Base-by-base conservation (phyloP, 768 basidiomycete genomes). In the Suillus paluster region DNA sequence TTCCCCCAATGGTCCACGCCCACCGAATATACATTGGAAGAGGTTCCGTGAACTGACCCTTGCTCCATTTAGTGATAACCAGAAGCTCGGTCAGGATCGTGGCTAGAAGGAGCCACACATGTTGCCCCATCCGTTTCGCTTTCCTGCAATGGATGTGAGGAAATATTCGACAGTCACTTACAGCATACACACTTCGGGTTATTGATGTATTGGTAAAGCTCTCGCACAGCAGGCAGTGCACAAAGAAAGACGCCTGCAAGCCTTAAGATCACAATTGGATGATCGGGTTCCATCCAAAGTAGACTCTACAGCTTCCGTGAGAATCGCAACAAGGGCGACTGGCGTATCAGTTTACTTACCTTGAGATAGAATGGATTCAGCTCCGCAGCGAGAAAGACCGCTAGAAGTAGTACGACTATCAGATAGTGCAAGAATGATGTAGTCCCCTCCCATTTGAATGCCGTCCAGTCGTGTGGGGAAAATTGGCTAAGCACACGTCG, bases 241-340 rank as follows among this genome's bases (percentile, higher is more conserved):
- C 92, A 95, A 3, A 95, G 78, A 71, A 95, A 95, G 63, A 95
- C 86, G 63, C 86, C 86, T 17, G 85, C 87, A 11, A 95, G 83
- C 38, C 83, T 77, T 64, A 85, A 77, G 62, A 94, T 90, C 55
- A 95, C 82, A 65, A 95, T 86, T 12, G 92, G 93, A 73, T 95
- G 93, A 73, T 92, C 89, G 39, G 93, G 94, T 70, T 94, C 92
- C 88, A 95, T 90, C 92, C 93, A 94, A 41, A 95, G 80, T 63
- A 87, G 67, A 76, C 76, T 74, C 83, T 86, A 81, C 62, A 49
- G 59, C 57, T 30, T 59, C 65, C 60, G 52, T 80, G 68, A 60
- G 59, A 49, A 45, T 61, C 64, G 59, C 58, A 57, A 58, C 56
- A 57, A 44, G 17, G 25, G 36, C 21, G 41, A 58, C 27, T 25